A percentile compares a stretch with the other conserved stretches of the same genome.
phyloP scores from a whole-genome alignment of 139 green algal species.

The Coccomyxa sp. region DNA sequence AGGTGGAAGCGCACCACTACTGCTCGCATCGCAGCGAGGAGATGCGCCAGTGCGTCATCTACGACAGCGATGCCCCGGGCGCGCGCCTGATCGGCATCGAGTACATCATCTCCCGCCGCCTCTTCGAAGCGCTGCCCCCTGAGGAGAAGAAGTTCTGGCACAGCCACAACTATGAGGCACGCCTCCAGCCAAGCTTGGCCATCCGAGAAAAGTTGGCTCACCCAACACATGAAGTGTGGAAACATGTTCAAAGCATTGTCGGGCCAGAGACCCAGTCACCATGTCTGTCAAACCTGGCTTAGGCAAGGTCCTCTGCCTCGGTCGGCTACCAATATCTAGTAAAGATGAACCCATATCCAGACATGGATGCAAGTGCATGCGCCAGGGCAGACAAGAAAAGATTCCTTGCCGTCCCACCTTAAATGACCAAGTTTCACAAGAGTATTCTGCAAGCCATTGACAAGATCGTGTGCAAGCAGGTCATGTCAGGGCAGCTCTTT shows the following conservation, averaged over 20 bases:
- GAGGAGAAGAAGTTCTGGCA: conserved; percentile 79
- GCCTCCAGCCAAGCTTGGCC: conserved; percentile 17
- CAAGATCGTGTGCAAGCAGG: not conserved
- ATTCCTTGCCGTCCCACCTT: not conserved
- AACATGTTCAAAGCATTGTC: not conserved
- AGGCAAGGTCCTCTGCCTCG: not conserved
- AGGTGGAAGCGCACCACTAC: conserved; percentile 71
- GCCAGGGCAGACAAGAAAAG: not conserved
- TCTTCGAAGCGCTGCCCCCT: conserved; percentile 58
- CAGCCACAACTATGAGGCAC: conserved; percentile 70
- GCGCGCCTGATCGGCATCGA: conserved; percentile 68
- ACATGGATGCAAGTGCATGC: not conserved
- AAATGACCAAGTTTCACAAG: not conserved
- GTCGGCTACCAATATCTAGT: not conserved
- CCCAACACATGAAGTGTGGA: not conserved
- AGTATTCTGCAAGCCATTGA: not conserved
- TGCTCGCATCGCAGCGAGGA: conserved; percentile 61
- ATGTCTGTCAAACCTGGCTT: not conserved
- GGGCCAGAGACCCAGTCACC: not conserved
- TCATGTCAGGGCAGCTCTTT: conserved; percentile 9
- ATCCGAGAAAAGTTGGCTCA: conserved; percentile 6
- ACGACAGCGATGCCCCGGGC: conserved; percentile 35
- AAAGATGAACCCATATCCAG: too few species aligned
- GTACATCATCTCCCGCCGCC: conserved; percentile 63
- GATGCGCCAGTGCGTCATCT: conserved; percentile 69